Evolutionary conservation across 371 early-diverging fungal genomes (phyloP).

Genomic region (Hamiltosporidium magnivora): DNA sequence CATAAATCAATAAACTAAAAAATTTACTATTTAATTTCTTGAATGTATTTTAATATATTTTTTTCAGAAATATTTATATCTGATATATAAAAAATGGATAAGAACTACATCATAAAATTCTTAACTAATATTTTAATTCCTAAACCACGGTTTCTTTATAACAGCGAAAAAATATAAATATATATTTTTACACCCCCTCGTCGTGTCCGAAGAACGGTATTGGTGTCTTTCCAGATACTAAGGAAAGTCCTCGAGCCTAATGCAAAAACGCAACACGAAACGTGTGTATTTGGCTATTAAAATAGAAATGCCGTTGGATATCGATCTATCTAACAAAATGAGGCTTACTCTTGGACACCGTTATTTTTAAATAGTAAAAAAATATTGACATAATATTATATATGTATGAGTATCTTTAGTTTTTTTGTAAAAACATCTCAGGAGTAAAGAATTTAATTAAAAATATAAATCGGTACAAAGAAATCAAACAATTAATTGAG

Average conservation of each 20-base stretch:
- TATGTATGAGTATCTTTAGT: no score
- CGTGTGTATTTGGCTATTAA: not conserved
- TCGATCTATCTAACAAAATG: slow-evolving; percentile 16
- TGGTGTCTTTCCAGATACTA: slow-evolving; percentile 4
- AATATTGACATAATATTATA: no score
- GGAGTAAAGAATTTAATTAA: no score
- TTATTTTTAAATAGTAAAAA: no score
- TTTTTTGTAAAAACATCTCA: no score
- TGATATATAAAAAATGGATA: no score
- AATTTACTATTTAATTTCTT: no score
- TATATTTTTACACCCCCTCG: not conserved
- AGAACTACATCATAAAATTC: not conserved
- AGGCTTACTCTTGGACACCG: slow-evolving; percentile 15
- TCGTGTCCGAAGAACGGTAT: slow-evolving; percentile 10
- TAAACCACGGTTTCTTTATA: not conserved
- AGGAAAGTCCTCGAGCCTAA: slow-evolving; percentile 16
- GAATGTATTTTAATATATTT: no score
- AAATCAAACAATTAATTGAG: no score
- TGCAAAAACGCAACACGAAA: slow-evolving; percentile 7
- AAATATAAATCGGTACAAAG: no score
- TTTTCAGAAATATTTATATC: no score
- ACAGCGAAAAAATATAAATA: not conserved
- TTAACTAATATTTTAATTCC: not conserved
- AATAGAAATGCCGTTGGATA: slow-evolving; percentile 16
- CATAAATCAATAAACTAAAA: no score